A percentile compares a stretch with the other conserved stretches of the same genome.
Evolutionary conservation across 352 stramenopile genomes (phyloP).

Genomic region (Phytophthora idaei): DNA sequence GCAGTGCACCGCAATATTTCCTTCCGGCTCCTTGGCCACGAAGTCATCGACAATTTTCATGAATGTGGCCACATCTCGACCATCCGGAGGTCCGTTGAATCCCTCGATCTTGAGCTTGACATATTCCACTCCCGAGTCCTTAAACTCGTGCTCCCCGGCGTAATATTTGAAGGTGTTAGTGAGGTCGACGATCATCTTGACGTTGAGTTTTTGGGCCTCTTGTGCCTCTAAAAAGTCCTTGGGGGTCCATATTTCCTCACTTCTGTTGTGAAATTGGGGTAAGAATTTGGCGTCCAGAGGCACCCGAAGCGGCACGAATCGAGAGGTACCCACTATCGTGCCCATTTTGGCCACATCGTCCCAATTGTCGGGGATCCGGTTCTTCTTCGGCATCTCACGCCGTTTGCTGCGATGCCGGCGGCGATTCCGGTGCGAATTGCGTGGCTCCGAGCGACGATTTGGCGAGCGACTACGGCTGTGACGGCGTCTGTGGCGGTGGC

Average conservation of each 20-base stretch:
- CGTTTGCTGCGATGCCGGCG: constrained; percentile 2
- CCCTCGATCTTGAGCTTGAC: constrained; percentile 83
- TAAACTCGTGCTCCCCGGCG: constrained; percentile 58
- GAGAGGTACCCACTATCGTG: constrained; percentile 48
- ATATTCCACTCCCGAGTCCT: constrained; percentile 57
- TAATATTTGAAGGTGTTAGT: constrained; percentile 90
- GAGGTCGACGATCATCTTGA: constrained; percentile 80
- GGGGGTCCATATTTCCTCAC: constrained; percentile 62
- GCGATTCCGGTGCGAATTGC: constrained; percentile 13
- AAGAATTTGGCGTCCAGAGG: constrained; percentile 73
- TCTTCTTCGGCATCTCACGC: constrained; percentile 38
- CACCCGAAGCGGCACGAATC: constrained; percentile 74
- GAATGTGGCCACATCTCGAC: constrained; percentile 62
- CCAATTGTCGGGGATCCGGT: constrained; percentile 81
- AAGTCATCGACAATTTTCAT: constrained; percentile 73
- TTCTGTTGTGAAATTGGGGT: constrained; percentile 40
- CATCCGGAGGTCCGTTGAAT: constrained; percentile 57
- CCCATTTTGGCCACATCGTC: constrained; percentile 80
- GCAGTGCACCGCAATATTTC: constrained; percentile 75
- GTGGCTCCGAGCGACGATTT: constrained; percentile 11
- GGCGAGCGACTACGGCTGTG: constrained; percentile 10
- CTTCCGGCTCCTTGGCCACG: constrained; percentile 39
- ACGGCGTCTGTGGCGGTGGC: background rate
- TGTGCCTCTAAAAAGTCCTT: constrained; percentile 59
- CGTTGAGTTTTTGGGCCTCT: constrained; percentile 35